These are phyloP conservation scores for Hypholoma sublateritium DNA, from an alignment of 768 basidiomycete genomes.

Conservation along the genomic window DNA sequence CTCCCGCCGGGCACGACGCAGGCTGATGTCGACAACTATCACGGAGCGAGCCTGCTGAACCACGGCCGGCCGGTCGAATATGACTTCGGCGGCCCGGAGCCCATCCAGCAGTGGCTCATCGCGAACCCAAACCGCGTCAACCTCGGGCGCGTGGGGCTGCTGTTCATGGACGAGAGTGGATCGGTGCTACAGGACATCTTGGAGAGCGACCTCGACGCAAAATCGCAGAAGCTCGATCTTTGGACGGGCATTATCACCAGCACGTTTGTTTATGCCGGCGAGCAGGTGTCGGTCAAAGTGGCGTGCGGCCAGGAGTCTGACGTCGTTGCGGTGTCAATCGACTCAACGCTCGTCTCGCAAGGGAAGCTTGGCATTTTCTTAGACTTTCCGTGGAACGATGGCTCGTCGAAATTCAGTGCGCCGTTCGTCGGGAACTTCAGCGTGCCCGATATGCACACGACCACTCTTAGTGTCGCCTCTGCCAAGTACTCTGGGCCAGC, in stretches of 20 bases:
- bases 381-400: conserved; percentile 65
- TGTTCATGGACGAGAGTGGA: conserved; percentile 26
- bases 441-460: conserved; percentile 47
- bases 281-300: conserved; percentile 37
- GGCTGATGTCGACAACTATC: conserved; percentile 44
- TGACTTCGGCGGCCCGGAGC: conserved; percentile 22
- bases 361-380: conserved; percentile 48
- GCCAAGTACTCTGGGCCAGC: background rate
- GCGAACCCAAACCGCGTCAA: conserved; percentile 59
- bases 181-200: conserved; percentile 26
- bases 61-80: conserved; percentile 51
- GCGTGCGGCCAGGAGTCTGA: conserved; percentile 37
- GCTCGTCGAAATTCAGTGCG: conserved; percentile 51
- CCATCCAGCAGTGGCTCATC: conserved; percentile 54
- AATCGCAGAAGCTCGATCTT: conserved; percentile 47
- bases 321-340: conserved; percentile 38
- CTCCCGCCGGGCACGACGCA: conserved; percentile 42
- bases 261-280: conserved; percentile 37
- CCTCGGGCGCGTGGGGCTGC: conserved; percentile 48
- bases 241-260: conserved; percentile 56
- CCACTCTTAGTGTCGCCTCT: conserved; percentile 25
- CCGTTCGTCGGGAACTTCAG: conserved; percentile 59
- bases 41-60: conserved; percentile 49
- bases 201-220: conserved; percentile 35
- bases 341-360: conserved; percentile 37